Base-by-base conservation (phyloP, 768 basidiomycete species). In the Cyclocybe cylindracea region DNA sequence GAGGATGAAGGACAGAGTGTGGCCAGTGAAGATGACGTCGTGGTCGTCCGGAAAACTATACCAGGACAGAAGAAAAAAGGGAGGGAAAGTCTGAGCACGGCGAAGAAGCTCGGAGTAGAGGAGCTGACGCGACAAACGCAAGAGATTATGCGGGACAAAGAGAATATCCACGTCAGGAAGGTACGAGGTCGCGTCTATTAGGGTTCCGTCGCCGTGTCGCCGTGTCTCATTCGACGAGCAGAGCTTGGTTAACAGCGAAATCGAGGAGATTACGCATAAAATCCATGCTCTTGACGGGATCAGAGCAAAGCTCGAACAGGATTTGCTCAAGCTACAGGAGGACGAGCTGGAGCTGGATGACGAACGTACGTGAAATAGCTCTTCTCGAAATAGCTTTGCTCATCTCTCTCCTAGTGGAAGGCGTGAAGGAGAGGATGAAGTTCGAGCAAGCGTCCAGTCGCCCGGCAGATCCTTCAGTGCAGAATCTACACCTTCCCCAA, bases 281-380 rank as follows among this genome's bases (percentile, higher is more conserved):
- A 98, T 98, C 44, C 84, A 86, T 45, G 84, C 87, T 4, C 71
- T 98, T 34, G 92, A 95, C 59, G 78, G 72, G 11, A 91, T 98
- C 50, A 78, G 94, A 48, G 77, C 81, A 7, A 87, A 87, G 57
- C 75, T 98, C 19, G 91, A 94, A 63, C 78, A 85, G 39, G 87
- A 92, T 63, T 75, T 99, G 6, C 71, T 98, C 32, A 89, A 83
- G 65, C 66, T 98, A 41, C 91, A 95, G 51, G 96, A 99, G 65
- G 96, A 98, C 59, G 95, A 97, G 55, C 75, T 99, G 18, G 96
- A 98, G 63, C 73, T 99, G n/a, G 93, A 97, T 61, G 96, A 97
- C 54, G 96, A 99, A 72, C 69, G 94, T 95, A 62, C 61, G 91
- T 78, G 9, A 41, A 18, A 44, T 7, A 29, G 18, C 37, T 38